Percentiles rank a stretch among this genome's conserved stretches.
phyloP scores from a whole-genome alignment of 208 protist species.

The Trypanosoma melophagium region DNA sequence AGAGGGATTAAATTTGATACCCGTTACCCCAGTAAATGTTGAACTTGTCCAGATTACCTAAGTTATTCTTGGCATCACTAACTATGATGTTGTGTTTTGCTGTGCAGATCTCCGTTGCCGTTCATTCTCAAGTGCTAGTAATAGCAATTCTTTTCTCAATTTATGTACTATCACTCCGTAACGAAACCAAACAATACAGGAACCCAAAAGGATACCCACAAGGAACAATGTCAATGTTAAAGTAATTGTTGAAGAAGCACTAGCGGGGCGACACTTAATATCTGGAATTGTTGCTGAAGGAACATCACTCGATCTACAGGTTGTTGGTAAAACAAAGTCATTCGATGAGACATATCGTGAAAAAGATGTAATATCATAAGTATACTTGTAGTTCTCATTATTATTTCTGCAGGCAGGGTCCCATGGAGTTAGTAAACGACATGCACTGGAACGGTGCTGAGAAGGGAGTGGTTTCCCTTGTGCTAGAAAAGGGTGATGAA shows the following conservation, averaged over 20 bases:
- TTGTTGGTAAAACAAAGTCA: conserved; percentile 7
- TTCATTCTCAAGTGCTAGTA: not conserved
- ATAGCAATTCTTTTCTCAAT: not conserved
- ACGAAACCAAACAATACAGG: conserved; percentile 26
- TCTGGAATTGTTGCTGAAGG: conserved; percentile 23
- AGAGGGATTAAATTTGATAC: too few relatives aligned
- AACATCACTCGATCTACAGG: conserved; percentile 9
- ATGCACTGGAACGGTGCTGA: conserved; percentile 24
- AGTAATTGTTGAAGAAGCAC: too few relatives aligned
- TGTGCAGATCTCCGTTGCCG: conserved; percentile 2
- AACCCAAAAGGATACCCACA: conserved; percentile 25
- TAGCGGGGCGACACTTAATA: not conserved
- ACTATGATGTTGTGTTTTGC: conserved; percentile 1
- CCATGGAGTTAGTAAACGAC: conserved; percentile 24
- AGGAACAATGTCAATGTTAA: too few relatives aligned
- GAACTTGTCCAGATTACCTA: too few relatives aligned
- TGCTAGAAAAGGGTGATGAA: conserved; percentile 52
- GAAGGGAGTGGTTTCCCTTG: conserved; percentile 36
- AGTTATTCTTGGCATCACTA: too few relatives aligned
- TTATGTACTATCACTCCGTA: not conserved
- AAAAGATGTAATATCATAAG: conserved; percentile 47
- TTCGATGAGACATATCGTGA: conserved; percentile 19
- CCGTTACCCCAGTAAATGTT: too few relatives aligned
- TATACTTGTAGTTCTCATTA: conserved; percentile 24
- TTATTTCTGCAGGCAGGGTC: not conserved